Conservation (phyloP, 352 stramenopile species). For the Globisporangium rhizosaccharum region DNA sequence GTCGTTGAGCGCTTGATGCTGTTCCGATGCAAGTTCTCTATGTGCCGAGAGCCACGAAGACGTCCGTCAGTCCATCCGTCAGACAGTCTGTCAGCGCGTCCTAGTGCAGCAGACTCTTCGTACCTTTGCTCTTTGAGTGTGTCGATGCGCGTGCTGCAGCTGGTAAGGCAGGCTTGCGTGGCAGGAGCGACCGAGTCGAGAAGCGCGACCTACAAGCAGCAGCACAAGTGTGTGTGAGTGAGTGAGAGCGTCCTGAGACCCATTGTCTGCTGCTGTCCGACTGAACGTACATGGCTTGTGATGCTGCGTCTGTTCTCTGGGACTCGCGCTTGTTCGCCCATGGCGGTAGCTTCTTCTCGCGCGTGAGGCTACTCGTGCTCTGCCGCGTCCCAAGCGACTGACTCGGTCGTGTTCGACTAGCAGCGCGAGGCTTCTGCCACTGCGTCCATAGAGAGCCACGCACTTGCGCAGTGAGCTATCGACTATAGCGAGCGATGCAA, state of each 20-base stretch:
- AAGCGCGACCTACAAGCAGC: conserved; percentile 6
- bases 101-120: neutral
- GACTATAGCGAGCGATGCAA: neutral
- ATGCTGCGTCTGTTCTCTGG: conserved; percentile 13
- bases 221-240: neutral
- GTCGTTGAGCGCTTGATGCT: conserved; percentile 10
- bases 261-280: neutral
- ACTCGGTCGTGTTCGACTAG: neutral
- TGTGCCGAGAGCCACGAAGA: neutral
- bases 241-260: neutral
- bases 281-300: conserved; percentile 9
- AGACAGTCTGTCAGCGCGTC: neutral
- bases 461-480: neutral
- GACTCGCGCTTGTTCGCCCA: conserved; percentile 15
- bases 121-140: conserved; percentile 11
- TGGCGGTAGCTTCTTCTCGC: conserved; percentile 12
- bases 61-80: no score
- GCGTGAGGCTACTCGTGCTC: neutral
- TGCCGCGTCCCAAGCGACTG: conserved; percentile 1
- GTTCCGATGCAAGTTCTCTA: conserved; percentile 15
- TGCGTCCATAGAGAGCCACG: neutral
- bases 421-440: conserved; percentile 11
- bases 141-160: conserved; percentile 4
- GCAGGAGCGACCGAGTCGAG: conserved; percentile 7
- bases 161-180: conserved; percentile 9